Conservation (phyloP, 306 rosid genomes). For the Erythrophleum fordii region DNA sequence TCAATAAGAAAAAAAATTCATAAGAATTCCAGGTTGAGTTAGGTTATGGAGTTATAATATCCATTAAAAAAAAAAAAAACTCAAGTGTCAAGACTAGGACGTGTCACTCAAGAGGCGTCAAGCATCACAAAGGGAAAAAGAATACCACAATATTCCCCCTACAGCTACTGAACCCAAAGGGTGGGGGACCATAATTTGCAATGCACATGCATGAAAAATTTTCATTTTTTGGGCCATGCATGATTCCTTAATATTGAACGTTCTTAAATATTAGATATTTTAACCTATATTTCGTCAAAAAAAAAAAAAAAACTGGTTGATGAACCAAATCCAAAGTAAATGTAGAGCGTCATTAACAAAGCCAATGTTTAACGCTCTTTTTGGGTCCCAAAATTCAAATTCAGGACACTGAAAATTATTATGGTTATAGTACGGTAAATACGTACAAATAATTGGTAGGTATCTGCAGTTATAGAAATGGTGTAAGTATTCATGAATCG, state of each 20-base stretch:
- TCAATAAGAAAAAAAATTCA: too few relatives aligned
- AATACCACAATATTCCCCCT: constrained; percentile 35
- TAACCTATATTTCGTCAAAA: too few relatives aligned
- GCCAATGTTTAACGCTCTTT: too few relatives aligned
- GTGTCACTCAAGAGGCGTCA: not conserved
- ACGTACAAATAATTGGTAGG: not conserved
- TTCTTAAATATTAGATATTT: not conserved
- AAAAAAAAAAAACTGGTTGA: too few relatives aligned
- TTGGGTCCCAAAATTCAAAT: not conserved
- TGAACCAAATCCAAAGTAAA: too few relatives aligned
- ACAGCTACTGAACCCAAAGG: constrained; percentile 24
- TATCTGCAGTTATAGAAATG: not conserved
- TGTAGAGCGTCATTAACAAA: too few relatives aligned
- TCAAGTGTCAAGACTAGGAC: constrained; percentile 2
- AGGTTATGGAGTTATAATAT: too few relatives aligned
- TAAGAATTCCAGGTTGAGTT: too few relatives aligned
- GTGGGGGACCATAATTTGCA: constrained; percentile 40
- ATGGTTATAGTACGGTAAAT: not conserved
- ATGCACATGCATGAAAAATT: constrained; percentile 20
- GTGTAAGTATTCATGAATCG: not conserved
- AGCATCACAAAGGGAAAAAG: not conserved
- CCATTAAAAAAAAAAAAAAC: not conserved
- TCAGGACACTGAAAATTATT: not conserved
- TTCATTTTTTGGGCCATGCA: not conserved
- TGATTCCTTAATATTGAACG: not conserved